phyloP scores from a whole-genome alignment of 140 eudicot species.

The Flaveria floridana region DNA sequence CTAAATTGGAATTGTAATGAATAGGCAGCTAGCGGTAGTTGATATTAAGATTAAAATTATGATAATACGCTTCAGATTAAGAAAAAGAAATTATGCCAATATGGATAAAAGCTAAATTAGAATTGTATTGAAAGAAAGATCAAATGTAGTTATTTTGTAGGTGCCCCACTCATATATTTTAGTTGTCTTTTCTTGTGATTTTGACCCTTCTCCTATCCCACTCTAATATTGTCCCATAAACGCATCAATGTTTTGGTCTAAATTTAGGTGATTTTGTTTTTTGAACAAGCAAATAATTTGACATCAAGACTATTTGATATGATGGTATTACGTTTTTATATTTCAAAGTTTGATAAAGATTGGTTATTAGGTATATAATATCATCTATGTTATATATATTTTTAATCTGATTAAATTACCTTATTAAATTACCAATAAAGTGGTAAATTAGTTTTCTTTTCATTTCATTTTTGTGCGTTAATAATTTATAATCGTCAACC shows the following conservation, averaged over 20 bases:
- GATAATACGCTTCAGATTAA: not conserved
- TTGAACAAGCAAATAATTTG: constrained; percentile 18
- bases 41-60: too few relatives aligned
- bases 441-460: too few relatives aligned
- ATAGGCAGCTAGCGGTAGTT: too few relatives aligned
- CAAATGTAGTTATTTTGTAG: constrained; percentile 18
- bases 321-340: not conserved
- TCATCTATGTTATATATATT: not conserved
- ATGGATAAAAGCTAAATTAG: not conserved
- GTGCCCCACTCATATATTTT: constrained; percentile 23
- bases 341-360: not conserved
- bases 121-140: constrained; percentile 22
- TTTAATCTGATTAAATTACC: too few relatives aligned
- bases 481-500: too few relatives aligned
- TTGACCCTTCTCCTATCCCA: constrained; percentile 40
- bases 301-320: not conserved
- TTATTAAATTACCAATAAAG: too few relatives aligned
- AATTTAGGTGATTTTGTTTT: constrained; percentile 22
- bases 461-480: too few relatives aligned
- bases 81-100: not conserved
- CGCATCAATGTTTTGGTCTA: constrained; percentile 25
- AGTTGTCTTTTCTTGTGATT: constrained; percentile 29
- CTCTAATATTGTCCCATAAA: constrained; percentile 9
- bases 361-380: not conserved
- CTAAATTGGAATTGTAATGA: too few relatives aligned